Conservation (phyloP, 495 filamentous ascomycete species). For the Xylona heveae region DNA sequence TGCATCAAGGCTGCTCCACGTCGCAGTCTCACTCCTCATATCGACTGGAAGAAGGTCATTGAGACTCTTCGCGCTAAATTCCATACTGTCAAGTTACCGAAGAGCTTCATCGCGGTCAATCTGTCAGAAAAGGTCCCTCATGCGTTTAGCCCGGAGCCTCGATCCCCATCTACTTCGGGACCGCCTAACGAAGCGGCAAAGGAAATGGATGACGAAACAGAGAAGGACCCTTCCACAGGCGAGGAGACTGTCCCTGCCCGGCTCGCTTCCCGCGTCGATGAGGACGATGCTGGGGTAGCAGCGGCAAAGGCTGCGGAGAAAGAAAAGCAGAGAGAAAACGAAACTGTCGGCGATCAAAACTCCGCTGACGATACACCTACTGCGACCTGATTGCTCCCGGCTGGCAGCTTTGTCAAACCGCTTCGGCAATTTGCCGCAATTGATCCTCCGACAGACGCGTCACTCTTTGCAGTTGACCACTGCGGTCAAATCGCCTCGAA, state of each 20-base stretch:
- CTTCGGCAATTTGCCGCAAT: too few species aligned
- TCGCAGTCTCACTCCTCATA: constrained; percentile 74
- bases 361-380: neutral
- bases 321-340: neutral
- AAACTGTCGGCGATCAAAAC: neutral
- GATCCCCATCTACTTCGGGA: too few species aligned
- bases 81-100: constrained; percentile 83
- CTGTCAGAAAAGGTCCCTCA: constrained; percentile 43
- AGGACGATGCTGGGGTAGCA: too few species aligned
- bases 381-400: neutral
- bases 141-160: constrained; percentile 11
- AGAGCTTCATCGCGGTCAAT: constrained; percentile 81
- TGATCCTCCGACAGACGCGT: too few species aligned
- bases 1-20: constrained; percentile 81
- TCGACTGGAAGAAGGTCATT: constrained; percentile 87
- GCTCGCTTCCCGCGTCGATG: too few species aligned
- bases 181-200: too few species aligned
- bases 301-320: constrained; percentile 5
- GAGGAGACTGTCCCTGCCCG: too few species aligned
- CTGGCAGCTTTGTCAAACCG: neutral
- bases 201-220: too few species aligned
- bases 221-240: too few species aligned
- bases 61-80: constrained; percentile 89
- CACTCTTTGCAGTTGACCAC: too few species aligned
- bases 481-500: too few species aligned